Base-by-base conservation (phyloP, 106 monocot species). In the Dactylorhiza incarnata region DNA sequence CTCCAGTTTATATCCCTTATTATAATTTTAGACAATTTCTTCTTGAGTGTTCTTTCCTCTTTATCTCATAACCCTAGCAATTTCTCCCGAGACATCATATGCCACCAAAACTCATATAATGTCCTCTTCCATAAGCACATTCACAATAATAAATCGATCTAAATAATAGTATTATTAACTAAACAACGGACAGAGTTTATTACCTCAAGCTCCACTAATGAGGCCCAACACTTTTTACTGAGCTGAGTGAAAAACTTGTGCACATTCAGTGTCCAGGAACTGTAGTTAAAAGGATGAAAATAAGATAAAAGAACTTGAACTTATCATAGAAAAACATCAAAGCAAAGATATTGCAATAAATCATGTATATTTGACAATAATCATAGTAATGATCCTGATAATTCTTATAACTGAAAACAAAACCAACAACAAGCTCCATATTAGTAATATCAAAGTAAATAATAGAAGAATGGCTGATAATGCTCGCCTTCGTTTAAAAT, bases 181-280 rank as follows among this genome's bases (percentile, higher is more conserved):
- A 68, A 66, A 46, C 61, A 66, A n/a, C 5, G n/a, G 10, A 19
- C 6, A 13, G 63, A 17, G 13, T 16, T 37, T 84, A 86, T 37
- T 84, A 88, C 92, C 85, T 89, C 83, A 11, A 89, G 74, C 37
- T 85, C 77, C 49, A 83, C 16, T 61, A 92, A 71, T 48, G 76
- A 80, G 47, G 83, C 63, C 89, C 89, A 92, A 74, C 85, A 83
- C 46, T 85, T 80, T 55, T 75, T 69, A 17, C 76, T 58, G 54
- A 80, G 70, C 43, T 78, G 74, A 56, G 12, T 45, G 45, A 92
- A 89, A 72, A 84, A 89, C 46, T 71, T 56, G 61, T 79, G 73
- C 26, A 78, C 84, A 76, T 83, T 49, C 71, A 78, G 54, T 77
- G 81, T 26, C 92, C 92, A 92, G 24, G 81, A 81, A 65, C 92